phyloP scores from a whole-genome alignment of 257 asterid species.

The Gardenia jasminoides region DNA sequence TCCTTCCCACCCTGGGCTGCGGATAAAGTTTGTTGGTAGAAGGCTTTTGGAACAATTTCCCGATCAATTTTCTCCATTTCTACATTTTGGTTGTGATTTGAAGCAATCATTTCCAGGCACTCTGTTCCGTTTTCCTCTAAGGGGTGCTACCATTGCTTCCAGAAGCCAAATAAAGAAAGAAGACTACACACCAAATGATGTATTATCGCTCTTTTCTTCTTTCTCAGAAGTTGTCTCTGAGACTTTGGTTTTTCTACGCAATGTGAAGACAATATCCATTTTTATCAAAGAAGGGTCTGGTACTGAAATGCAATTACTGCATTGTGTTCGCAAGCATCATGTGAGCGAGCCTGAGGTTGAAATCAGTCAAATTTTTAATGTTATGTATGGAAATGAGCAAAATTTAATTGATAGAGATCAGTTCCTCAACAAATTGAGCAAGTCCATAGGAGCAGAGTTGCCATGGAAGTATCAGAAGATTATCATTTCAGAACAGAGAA shows the following conservation, averaged over 20 bases:
- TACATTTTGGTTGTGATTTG: conserved; percentile 90
- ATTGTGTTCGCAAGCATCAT: conserved; percentile 64
- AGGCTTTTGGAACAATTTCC: conserved; percentile 87
- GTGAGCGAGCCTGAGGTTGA: conserved; percentile 59
- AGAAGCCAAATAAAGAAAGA: conserved; percentile 93
- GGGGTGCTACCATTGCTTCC: conserved; percentile 70
- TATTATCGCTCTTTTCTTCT: conserved; percentile 73
- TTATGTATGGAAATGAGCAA: conserved; percentile 56
- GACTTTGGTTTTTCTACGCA: conserved; percentile 78
- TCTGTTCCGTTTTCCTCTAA: conserved; percentile 90
- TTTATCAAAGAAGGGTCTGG: conserved; percentile 78
- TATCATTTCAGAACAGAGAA: conserved; percentile 66
- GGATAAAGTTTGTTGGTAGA: conserved; percentile 78
- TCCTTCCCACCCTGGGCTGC: conserved; percentile 94
- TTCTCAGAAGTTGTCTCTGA: conserved; percentile 79
- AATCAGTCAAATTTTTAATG: conserved; percentile 58
- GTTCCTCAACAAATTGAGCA: conserved; percentile 64
- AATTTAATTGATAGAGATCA: conserved; percentile 59
- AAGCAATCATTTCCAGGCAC: conserved; percentile 85
- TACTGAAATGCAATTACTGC: conserved; percentile 82
- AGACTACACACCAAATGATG: conserved; percentile 76
- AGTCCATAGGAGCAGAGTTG: conserved; percentile 44
- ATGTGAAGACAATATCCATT: conserved; percentile 73
- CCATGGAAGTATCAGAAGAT: conserved; percentile 94
- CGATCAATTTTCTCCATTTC: conserved; percentile 94